Conservation (phyloP, 768 basidiomycete species). For the Mycena kentingensis region DNA sequence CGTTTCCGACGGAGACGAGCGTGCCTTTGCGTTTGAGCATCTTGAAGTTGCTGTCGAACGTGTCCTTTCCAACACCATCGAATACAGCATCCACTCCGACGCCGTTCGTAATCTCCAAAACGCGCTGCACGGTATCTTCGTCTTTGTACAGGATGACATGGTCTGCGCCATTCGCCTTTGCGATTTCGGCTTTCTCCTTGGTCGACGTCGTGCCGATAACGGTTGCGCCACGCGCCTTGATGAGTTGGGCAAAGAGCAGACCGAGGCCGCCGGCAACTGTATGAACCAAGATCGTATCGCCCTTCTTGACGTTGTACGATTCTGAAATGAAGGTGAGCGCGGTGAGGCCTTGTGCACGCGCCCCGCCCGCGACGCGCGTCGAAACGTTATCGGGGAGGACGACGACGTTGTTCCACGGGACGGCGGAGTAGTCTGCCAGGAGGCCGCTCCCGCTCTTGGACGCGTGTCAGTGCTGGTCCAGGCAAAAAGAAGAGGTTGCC, state of each 20-base stretch:
- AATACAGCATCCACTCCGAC: conserved; percentile 85
- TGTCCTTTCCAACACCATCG: conserved; percentile 96
- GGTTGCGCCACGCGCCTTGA: conserved; percentile 73
- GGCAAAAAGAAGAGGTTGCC: neutral
- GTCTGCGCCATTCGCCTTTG: conserved; percentile 77
- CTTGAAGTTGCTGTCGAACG: conserved; percentile 82
- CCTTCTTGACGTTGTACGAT: conserved; percentile 79
- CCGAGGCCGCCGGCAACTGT: conserved; percentile 92
- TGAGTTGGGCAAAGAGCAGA: conserved; percentile 65
- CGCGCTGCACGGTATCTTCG: conserved; percentile 73
- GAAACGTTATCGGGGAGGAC: conserved; percentile 67
- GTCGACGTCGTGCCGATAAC: conserved; percentile 95
- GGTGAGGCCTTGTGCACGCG: conserved; percentile 76
- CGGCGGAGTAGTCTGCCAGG: conserved; percentile 9
- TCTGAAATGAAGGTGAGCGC: conserved; percentile 78
- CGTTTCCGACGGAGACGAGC: conserved; percentile 88
- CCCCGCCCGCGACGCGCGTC: conserved; percentile 64
- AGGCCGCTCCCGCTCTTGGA: conserved; percentile 3
- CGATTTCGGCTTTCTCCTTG: conserved; percentile 77
- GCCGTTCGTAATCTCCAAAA: conserved; percentile 74
- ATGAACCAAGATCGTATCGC: conserved; percentile 81
- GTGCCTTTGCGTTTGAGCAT: conserved; percentile 86
- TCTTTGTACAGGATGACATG: conserved; percentile 82
- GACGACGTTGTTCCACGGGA: conserved; percentile 56
- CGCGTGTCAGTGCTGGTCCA: neutral